Conservation (phyloP, 441 rosid species). For the Gossypium davidsonii region DNA sequence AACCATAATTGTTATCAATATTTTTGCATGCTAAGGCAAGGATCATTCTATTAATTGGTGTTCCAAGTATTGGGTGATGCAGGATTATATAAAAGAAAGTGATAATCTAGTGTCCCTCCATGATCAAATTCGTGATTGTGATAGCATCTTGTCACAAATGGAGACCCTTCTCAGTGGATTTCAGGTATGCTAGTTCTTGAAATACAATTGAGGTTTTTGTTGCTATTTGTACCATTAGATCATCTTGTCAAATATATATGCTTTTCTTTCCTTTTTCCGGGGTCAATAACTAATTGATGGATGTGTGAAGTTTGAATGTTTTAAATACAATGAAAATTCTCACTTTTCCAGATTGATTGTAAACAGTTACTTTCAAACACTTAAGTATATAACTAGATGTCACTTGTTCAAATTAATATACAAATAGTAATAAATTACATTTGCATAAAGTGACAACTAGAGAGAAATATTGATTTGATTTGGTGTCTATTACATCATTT, state of each 20-base stretch:
- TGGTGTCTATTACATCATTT: background rate
- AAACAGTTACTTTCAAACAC: background rate
- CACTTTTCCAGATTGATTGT: background rate
- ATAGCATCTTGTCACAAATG: conserved; percentile 88
- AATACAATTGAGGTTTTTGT: background rate
- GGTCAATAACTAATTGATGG: background rate
- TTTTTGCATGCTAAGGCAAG: background rate
- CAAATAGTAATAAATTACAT: conserved; percentile 3
- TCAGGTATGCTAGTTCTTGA: conserved; percentile 53
- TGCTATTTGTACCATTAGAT: background rate
- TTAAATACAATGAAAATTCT: background rate
- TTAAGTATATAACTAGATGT: background rate
- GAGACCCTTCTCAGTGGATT: conserved; percentile 95
- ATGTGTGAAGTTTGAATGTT: background rate
- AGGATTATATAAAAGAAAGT: conserved; percentile 98
- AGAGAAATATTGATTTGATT: background rate
- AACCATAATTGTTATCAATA: background rate
- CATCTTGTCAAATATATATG: background rate
- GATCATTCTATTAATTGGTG: background rate
- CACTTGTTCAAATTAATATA: background rate
- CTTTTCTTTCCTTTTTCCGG: background rate
- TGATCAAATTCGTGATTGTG: conserved; percentile 95
- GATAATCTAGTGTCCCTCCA: conserved; percentile 94
- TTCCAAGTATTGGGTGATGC: conserved; percentile 20
- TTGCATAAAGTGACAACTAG: background rate